phyloP scores from a whole-genome alignment of 2,329 filamentous ascomycete species.

The Epichloe coenophiala region DNA sequence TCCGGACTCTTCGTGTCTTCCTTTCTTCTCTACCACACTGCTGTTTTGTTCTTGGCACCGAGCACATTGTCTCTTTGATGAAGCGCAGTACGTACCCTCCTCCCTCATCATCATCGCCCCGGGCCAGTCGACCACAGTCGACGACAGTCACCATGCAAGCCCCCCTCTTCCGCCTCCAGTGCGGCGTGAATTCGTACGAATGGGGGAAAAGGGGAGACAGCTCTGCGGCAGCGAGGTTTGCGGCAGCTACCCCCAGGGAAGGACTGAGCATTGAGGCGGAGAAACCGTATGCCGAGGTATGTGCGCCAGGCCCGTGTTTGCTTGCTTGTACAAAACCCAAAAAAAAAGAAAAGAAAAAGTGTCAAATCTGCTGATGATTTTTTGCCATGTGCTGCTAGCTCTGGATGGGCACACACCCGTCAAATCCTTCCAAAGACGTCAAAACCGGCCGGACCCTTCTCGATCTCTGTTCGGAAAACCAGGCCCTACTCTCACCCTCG shows the following conservation, averaged over 20 bases:
- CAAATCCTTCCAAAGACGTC: slow-evolving; percentile 84
- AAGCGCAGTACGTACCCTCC: too few relatives aligned
- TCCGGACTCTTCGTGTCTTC: not conserved
- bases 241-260: slow-evolving; percentile 67
- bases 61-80: not conserved
- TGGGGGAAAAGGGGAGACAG: slow-evolving; percentile 82
- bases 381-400: slow-evolving; percentile 38
- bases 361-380: too few relatives aligned
- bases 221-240: slow-evolving; percentile 82
- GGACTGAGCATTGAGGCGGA: slow-evolving; percentile 69
- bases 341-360: not conserved
- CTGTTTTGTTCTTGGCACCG: not conserved
- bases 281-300: slow-evolving; percentile 87
- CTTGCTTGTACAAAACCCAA: not conserved
- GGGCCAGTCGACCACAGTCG: not conserved
- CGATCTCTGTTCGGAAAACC: slow-evolving; percentile 77
- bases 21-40: not conserved
- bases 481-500: slow-evolving; percentile 61
- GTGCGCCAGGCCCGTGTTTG: not conserved
- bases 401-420: slow-evolving; percentile 98
- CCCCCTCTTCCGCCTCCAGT: slow-evolving; percentile 77
- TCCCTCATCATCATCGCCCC: too few relatives aligned
- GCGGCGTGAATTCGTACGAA: slow-evolving; percentile 96
- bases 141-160: slow-evolving; percentile 43
- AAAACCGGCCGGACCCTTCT: slow-evolving; percentile 72